phyloP scores from a whole-genome alignment of 1,284 basidiomycete species.

The Ganoderma sinense region DNA sequence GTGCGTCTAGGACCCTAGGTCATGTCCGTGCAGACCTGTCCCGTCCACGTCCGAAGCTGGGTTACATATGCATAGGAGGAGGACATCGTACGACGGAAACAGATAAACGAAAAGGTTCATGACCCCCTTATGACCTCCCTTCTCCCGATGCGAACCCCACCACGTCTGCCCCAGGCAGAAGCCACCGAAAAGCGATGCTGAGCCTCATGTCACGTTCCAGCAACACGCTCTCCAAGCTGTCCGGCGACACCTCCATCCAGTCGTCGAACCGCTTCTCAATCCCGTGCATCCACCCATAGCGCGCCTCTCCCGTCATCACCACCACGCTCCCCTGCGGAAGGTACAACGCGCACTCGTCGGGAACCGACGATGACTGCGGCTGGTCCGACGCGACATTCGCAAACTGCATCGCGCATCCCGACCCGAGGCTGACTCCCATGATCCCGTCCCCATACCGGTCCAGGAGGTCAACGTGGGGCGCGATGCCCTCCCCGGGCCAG shows the following conservation, averaged over 20 bases:
- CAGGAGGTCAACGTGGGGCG: slow-evolving; percentile 80
- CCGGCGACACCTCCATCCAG: slow-evolving; percentile 44
- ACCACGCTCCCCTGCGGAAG: slow-evolving; percentile 73
- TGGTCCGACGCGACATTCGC: slow-evolving; percentile 29
- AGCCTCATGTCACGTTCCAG: slow-evolving; percentile 63
- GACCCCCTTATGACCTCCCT: neutral
- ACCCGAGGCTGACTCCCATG: slow-evolving; percentile 79
- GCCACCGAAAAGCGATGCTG: slow-evolving; percentile 83
- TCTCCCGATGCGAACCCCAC: slow-evolving; percentile 45
- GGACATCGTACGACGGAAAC: neutral
- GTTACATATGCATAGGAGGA: neutral
- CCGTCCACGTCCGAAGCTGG: neutral
- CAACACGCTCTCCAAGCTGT: slow-evolving; percentile 33
- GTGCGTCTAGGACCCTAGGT: neutral
- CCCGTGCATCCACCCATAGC: slow-evolving; percentile 75
- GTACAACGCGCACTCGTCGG: slow-evolving; percentile 48
- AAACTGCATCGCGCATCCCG: slow-evolving; percentile 80
- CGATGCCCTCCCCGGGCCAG: slow-evolving; percentile 80
- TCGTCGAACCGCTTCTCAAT: slow-evolving; percentile 64
- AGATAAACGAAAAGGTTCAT: neutral
- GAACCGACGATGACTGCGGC: neutral
- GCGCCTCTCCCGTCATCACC: slow-evolving; percentile 75
- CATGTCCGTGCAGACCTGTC: neutral
- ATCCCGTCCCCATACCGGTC: slow-evolving; percentile 83
- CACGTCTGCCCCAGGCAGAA: slow-evolving; percentile 78